Conservation (phyloP, 352 stramenopile species). For the Phytophthora citrophthora region DNA sequence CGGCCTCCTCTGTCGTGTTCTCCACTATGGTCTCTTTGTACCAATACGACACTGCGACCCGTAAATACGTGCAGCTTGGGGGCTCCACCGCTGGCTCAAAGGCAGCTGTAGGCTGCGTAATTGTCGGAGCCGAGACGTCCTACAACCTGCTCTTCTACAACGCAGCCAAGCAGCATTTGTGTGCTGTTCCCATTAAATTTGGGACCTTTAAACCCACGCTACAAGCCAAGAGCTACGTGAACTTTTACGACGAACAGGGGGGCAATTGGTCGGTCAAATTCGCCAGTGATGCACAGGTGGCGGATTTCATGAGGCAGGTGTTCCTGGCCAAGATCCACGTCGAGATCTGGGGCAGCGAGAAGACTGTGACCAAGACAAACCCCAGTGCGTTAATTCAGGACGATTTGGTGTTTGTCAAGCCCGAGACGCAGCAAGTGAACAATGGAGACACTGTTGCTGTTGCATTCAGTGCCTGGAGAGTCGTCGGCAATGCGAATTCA, state of each 20-base stretch:
- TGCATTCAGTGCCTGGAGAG: constrained; percentile 74
- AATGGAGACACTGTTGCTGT: constrained; percentile 71
- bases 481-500: constrained; percentile 71
- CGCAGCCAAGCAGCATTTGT: constrained; percentile 70
- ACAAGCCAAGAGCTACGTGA: constrained; percentile 83
- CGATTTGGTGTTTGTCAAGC: constrained; percentile 52
- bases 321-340: constrained; percentile 83
- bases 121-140: constrained; percentile 66
- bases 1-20: constrained; percentile 60
- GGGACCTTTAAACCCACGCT: constrained; percentile 67
- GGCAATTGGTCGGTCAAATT: constrained; percentile 85
- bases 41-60: constrained; percentile 64
- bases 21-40: constrained; percentile 75
- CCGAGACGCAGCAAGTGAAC: constrained; percentile 43
- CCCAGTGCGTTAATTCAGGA: constrained; percentile 57
- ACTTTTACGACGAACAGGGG: constrained; percentile 80
- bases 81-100: constrained; percentile 40
- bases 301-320: constrained; percentile 70
- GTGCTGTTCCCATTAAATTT: constrained; percentile 57
- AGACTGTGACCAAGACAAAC: constrained; percentile 57
- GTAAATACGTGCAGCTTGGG: constrained; percentile 69
- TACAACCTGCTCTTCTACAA: constrained; percentile 86
- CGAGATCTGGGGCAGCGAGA: constrained; percentile 76
- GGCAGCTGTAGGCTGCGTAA: constrained; percentile 65
- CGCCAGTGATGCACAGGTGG: constrained; percentile 58